Conservation (phyloP, 208 protist genomes). For the Leishmania major region DNA sequence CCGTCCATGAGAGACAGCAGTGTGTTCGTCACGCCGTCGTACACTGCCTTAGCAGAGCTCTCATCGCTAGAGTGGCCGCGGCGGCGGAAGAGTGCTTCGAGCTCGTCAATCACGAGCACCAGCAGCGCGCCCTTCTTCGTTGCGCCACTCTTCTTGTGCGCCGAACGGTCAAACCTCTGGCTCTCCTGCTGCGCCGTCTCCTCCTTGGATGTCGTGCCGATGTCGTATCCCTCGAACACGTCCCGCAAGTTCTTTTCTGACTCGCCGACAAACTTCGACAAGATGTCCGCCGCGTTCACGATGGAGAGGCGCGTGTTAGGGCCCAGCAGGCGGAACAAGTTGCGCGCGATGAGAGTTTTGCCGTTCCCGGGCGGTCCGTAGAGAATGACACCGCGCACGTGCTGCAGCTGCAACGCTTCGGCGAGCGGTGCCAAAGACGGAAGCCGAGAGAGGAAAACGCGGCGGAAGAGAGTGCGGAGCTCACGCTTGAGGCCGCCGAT, state of each 20-base stretch:
- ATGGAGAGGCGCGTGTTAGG: slow-evolving; percentile 71
- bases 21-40: slow-evolving; percentile 99
- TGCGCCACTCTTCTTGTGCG: background rate
- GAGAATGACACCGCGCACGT: slow-evolving; percentile 98
- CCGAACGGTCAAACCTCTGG: slow-evolving; percentile 3
- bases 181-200: slow-evolving; percentile 26
- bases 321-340: slow-evolving; percentile 98
- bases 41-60: slow-evolving; percentile 95
- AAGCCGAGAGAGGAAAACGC: slow-evolving; percentile 98
- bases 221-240: slow-evolving; percentile 95
- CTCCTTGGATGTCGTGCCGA: slow-evolving; percentile 59
- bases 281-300: slow-evolving; percentile 97
- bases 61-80: slow-evolving; percentile 88
- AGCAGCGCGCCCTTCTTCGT: slow-evolving; percentile 80
- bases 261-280: slow-evolving; percentile 99
- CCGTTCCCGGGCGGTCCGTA: slow-evolving; percentile 99
- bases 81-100: slow-evolving; percentile 98
- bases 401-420: slow-evolving; percentile 90
- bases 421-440: slow-evolving; percentile 77
- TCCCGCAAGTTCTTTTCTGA: slow-evolving; percentile 99
- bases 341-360: slow-evolving; percentile 99
- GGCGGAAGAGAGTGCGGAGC: slow-evolving; percentile 97
- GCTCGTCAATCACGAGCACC: slow-evolving; percentile 99
- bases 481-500: slow-evolving; percentile 96
- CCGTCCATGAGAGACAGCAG: slow-evolving; percentile 96